These are phyloP conservation scores for Microdochium paspali DNA, from an alignment of 2,329 filamentous ascomycete species.

Conservation along the genomic window DNA sequence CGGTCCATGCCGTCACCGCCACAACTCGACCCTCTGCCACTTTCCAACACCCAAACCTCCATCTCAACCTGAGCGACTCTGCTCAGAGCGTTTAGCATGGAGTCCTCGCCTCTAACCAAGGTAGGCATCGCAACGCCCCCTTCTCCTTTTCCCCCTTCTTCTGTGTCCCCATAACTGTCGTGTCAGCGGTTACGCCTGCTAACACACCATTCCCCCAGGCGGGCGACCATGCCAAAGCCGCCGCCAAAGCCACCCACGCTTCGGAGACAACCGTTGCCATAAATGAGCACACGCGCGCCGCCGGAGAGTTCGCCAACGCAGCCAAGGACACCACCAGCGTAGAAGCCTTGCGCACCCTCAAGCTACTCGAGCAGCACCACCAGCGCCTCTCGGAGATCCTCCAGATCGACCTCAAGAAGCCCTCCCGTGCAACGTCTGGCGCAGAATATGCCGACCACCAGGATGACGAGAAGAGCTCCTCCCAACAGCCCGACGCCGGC, in stretches of 20 bases:
- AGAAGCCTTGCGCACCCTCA: constrained; percentile 75
- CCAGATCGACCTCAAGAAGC: constrained; percentile 53
- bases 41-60: background rate
- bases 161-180: too few species aligned
- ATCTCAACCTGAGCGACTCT: too few species aligned
- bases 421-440: constrained; percentile 27
- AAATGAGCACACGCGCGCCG: constrained; percentile 80
- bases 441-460: constrained; percentile 28
- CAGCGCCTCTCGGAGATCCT: constrained; percentile 73
- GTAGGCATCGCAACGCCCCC: constrained; percentile 35
- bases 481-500: constrained; percentile 7
- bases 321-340: constrained; percentile 58
- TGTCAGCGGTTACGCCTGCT: background rate
- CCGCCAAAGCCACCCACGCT: constrained; percentile 66
- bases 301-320: constrained; percentile 78
- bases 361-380: constrained; percentile 82
- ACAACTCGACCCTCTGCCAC: background rate
- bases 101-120: constrained; percentile 58
- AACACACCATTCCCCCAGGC: constrained; percentile 40
- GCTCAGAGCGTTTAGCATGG: constrained; percentile 38
- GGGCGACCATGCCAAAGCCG: constrained; percentile 81
- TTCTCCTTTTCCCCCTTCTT: too few species aligned
- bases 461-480: constrained; percentile 10
- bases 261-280: constrained; percentile 72
- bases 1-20: background rate